Conservation (phyloP, 2,329 filamentous ascomycete species). For the Didymella pinodella region DNA sequence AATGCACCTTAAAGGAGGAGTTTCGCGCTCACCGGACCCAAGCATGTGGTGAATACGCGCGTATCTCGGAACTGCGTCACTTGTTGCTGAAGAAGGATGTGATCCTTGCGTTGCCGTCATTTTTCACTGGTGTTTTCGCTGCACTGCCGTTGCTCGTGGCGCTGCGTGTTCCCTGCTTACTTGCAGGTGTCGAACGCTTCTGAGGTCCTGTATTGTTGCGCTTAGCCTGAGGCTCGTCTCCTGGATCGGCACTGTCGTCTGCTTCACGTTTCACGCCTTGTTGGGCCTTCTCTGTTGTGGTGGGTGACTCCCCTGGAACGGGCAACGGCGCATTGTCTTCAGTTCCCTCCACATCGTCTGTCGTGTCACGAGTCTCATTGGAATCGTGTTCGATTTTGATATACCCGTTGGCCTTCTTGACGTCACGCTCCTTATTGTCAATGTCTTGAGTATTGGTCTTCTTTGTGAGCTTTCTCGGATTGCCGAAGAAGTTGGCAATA, state of each 20-base stretch:
- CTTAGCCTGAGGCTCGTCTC: slow-evolving; percentile 52
- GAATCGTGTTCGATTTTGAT: slow-evolving; percentile 50
- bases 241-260: slow-evolving; percentile 42
- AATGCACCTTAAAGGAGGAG: neutral
- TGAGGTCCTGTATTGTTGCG: slow-evolving; percentile 38
- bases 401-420: slow-evolving; percentile 35
- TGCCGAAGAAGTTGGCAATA: slow-evolving; percentile 91
- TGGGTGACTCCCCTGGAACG: slow-evolving; percentile 32
- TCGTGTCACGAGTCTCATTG: slow-evolving; percentile 54
- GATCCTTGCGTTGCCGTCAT: slow-evolving; percentile 63
- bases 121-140: slow-evolving; percentile 54
- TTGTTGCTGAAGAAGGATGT: slow-evolving; percentile 65
- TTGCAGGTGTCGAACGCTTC: slow-evolving; percentile 35
- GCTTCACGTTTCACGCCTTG: slow-evolving; percentile 56
- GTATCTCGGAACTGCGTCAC: slow-evolving; percentile 35
- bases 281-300: slow-evolving; percentile 28
- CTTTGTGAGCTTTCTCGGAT: slow-evolving; percentile 55
- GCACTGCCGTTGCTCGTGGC: slow-evolving; percentile 64
- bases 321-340: slow-evolving; percentile 64
- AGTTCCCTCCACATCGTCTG: slow-evolving; percentile 53
- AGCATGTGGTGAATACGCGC: slow-evolving; percentile 12
- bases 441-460: slow-evolving; percentile 25
- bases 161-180: slow-evolving; percentile 59
- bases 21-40: slow-evolving; percentile 29
- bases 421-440: slow-evolving; percentile 35